Conservation (phyloP, 169 alveolate species). For the Plasmodium fragile region DNA sequence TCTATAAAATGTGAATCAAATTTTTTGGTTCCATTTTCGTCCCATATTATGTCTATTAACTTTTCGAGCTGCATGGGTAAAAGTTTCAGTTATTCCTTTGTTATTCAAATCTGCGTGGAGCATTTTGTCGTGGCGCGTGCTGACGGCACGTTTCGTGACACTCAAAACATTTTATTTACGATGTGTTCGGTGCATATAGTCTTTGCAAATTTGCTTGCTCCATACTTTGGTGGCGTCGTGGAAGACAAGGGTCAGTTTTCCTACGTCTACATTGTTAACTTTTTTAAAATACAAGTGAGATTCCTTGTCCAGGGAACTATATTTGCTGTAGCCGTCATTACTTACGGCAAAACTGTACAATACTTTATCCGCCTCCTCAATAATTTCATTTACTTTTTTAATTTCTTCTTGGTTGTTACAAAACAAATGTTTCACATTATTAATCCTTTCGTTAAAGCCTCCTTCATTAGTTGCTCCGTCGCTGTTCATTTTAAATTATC, state of each 20-base stretch:
- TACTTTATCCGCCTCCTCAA: conserved; percentile 13
- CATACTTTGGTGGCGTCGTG: conserved; percentile 38
- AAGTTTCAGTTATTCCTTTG: not conserved
- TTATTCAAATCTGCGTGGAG: not conserved
- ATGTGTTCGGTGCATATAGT: not conserved
- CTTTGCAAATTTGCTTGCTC: not conserved
- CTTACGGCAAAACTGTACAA: conserved; percentile 2
- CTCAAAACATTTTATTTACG: not conserved
- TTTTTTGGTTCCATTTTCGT: conserved; percentile 47
- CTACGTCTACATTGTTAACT: conserved; percentile 53
- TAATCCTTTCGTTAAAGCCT: conserved; percentile 15
- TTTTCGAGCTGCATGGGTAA: conserved; percentile 30
- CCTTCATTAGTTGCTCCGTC: conserved; percentile 4
- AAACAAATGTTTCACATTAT: conserved; percentile 30
- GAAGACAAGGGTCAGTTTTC: conserved; percentile 23
- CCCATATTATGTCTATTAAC: conserved; percentile 41
- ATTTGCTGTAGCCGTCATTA: conserved; percentile 8
- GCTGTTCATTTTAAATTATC: conserved; percentile 8
- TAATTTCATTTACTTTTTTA: conserved; percentile 33
- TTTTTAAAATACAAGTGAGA: conserved; percentile 40
- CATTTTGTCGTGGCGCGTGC: not conserved
- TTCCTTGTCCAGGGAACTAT: conserved; percentile 10
- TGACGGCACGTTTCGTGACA: not conserved
- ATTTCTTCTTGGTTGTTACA: conserved; percentile 41
- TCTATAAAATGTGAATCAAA: conserved; percentile 42